phyloP scores from a whole-genome alignment of 306 rosid genomes.

The Fragaria vesca region DNA sequence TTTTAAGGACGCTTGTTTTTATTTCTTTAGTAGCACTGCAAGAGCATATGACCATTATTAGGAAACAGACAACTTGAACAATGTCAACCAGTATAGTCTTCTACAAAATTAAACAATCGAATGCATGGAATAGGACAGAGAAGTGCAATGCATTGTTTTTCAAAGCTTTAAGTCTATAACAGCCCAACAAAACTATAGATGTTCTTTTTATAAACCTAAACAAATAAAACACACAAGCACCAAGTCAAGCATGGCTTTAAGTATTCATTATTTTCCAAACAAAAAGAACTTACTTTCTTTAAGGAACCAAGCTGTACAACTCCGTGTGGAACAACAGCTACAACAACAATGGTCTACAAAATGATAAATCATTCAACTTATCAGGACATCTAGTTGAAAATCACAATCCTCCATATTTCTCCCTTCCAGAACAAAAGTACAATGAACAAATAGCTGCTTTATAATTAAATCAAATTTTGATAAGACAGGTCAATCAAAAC shows the following conservation, averaged over 20 bases:
- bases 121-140: not conserved
- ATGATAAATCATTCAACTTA: slow-evolving; percentile 19
- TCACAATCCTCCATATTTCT: slow-evolving; percentile 4
- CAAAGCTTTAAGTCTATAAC: not conserved
- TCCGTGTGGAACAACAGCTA: slow-evolving; percentile 80
- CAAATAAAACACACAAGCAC: not conserved
- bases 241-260: slow-evolving; percentile 3
- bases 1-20: not conserved
- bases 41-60: not conserved
- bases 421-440: not conserved
- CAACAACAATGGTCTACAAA: slow-evolving; percentile 73
- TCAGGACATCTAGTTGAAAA: not conserved
- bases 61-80: not conserved
- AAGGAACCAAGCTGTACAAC: slow-evolving; percentile 93
- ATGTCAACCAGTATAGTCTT: not conserved
- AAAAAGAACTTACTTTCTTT: slow-evolving; percentile 52
- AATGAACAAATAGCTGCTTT: not conserved
- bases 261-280: slow-evolving; percentile 19
- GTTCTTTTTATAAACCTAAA: slow-evolving; percentile 12
- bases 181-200: slow-evolving; percentile 20
- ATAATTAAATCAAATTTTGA: not conserved
- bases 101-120: not conserved
- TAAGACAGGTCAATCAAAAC: not conserved
- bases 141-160: not conserved
- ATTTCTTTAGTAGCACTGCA: not conserved